Base-by-base conservation (phyloP, 441 rosid genomes). In the Bruguiera hainesii region DNA sequence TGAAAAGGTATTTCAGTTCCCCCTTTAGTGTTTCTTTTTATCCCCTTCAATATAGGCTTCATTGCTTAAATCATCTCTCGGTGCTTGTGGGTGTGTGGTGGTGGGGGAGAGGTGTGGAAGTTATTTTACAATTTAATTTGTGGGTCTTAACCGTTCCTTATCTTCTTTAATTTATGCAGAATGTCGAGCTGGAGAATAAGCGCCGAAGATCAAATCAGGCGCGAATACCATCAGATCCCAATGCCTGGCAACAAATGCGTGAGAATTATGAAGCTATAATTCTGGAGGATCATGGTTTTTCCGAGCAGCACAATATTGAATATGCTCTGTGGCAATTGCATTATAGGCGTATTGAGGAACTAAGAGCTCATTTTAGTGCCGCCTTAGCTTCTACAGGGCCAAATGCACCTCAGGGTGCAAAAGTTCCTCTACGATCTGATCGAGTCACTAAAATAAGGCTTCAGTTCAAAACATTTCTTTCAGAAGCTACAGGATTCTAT, bases 191-290 rank as follows among this genome's bases (percentile, higher is more conserved):
- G 75, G 99, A 91, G 67, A 85, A 65, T 72, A 89, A 84, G 85
- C 87, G 91, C 50, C 78, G 87, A 68, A 88, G 71, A 81, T 82
- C 98, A 50, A 86, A 87, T 52, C 87, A 89, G 83, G 90, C 91
- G 57, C 84, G 97, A 31, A 52, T 81, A 74, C 98, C 88, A 13
- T 81, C 83, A 26, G 98, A 91, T 68, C 97, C 96, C 3, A 87
- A 83, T 83, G 64, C 87, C 57, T 89, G 97, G 97, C 98, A 83
- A 65, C 99, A 89, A 67, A 87, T 94, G 81, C 98, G 98, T 60
- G 97, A 91, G 90, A 94, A 91, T 74, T 91, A 85, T 76, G 98
- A 94, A 80, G 83, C 92, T 9, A 91, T 94, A 80, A 75, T 94
- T 76, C 94, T 94, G 53, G 96, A 87, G 82, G 97, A 91, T 75